These are phyloP conservation scores for Macrophomina tecta DNA, from an alignment of 2,329 filamentous ascomycete species.

Conservation along the genomic window DNA sequence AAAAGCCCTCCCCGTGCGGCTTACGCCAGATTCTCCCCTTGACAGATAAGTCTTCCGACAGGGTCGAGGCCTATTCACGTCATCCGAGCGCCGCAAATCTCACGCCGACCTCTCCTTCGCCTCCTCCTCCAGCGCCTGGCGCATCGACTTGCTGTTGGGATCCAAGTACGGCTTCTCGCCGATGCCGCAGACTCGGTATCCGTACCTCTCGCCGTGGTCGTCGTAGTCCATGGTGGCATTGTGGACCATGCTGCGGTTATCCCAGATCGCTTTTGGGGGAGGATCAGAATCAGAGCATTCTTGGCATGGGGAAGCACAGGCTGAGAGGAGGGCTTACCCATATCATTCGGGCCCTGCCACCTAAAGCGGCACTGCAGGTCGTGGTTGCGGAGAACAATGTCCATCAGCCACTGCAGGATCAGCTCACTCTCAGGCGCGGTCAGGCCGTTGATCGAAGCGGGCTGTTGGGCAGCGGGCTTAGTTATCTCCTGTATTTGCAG, in stretches of 20 bases:
- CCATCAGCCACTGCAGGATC: slow-evolving; percentile 57
- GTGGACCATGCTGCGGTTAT: slow-evolving; percentile 19
- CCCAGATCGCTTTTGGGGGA: slow-evolving; percentile 3
- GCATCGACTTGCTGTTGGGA: slow-evolving; percentile 23
- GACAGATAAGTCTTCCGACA: no score
- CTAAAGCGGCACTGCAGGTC: slow-evolving; percentile 63
- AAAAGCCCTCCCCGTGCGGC: no score
- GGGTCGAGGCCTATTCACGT: no score
- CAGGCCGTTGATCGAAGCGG: slow-evolving; percentile 13
- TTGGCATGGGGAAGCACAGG: no score
- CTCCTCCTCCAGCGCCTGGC: slow-evolving; percentile 8
- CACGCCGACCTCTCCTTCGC: neutral
- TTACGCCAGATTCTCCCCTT: no score
- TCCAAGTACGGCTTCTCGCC: slow-evolving; percentile 23
- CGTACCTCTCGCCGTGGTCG: slow-evolving; percentile 9
- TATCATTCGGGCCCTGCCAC: slow-evolving; percentile 42
- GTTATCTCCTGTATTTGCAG: neutral
- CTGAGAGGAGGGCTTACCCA: neutral
- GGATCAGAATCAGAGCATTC: no score
- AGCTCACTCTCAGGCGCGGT: slow-evolving; percentile 6
- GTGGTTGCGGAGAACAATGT: slow-evolving; percentile 60
- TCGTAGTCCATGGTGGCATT: slow-evolving; percentile 15
- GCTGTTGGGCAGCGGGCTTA: neutral
- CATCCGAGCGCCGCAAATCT: neutral
- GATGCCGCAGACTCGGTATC: slow-evolving; percentile 11